phyloP scores from a whole-genome alignment of 768 basidiomycete species.

The Suillus fuscotomentosus region DNA sequence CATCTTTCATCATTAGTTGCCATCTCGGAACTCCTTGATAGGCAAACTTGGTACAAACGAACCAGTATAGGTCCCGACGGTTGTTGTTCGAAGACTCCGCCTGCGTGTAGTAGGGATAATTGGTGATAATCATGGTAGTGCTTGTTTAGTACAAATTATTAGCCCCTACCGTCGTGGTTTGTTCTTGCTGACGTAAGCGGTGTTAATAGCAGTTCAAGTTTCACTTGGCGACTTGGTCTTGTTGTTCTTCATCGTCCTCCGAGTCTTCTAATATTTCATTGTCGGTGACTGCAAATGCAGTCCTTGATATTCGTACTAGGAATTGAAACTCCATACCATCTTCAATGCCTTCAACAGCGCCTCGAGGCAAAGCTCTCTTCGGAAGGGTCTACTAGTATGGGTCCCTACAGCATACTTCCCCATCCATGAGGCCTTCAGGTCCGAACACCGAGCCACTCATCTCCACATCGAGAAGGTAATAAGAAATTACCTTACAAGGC shows the following conservation, averaged over 20 bases:
- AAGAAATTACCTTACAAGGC: not conserved
- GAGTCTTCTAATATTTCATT: not conserved
- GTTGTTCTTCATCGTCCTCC: not conserved
- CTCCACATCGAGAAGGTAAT: not conserved
- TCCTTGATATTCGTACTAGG: not conserved
- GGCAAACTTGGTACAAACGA: too few species aligned
- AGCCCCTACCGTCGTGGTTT: not conserved
- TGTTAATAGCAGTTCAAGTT: not conserved
- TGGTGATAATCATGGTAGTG: too few species aligned
- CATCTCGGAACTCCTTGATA: too few species aligned
- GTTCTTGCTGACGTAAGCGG: not conserved
- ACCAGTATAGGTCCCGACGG: too few species aligned
- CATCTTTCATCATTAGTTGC: too few species aligned
- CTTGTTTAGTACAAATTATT: not conserved
- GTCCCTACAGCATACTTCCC: not conserved
- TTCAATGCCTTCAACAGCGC: not conserved
- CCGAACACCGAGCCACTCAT: not conserved
- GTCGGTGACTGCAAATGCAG: not conserved
- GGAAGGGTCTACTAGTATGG: not conserved
- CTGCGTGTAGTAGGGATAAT: too few species aligned
- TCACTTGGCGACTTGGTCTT: not conserved
- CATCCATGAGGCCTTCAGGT: not conserved
- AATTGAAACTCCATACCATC: not conserved
- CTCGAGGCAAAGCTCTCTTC: not conserved
- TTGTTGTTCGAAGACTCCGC: too few species aligned